phyloP scores from a whole-genome alignment of 2,329 filamentous ascomycete species.

The Phialocephala sp. region DNA sequence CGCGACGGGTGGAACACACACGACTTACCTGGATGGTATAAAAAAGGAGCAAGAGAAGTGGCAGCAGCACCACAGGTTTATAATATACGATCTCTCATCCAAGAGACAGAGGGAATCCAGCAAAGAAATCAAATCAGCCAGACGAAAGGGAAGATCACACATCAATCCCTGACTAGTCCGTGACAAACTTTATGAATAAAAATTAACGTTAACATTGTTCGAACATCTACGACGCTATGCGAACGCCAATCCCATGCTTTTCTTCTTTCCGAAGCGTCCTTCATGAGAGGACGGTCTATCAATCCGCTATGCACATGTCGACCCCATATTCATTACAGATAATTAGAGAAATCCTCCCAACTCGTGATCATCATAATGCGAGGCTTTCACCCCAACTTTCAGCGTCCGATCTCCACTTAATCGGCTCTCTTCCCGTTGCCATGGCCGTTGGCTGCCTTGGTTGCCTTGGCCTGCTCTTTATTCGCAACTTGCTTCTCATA shows the following conservation, averaged over 20 bases:
- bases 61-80: no score
- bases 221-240: constrained; percentile 1
- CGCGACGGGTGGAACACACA: no score
- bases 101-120: not conserved
- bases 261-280: not conserved
- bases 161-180: not conserved
- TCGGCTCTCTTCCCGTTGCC: constrained; percentile 31
- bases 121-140: not conserved
- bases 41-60: no score
- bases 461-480: constrained; percentile 35
- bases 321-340: constrained; percentile 1
- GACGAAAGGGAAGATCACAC: not conserved
- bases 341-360: not conserved
- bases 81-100: not conserved
- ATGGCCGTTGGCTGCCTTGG: constrained; percentile 33
- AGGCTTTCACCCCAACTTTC: not conserved
- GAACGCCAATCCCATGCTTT: constrained; percentile 7
- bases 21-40: no score
- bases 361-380: constrained; percentile 2
- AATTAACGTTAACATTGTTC: not conserved
- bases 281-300: not conserved
- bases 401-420: not conserved
- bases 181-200: not conserved
- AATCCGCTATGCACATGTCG: constrained; percentile 3
- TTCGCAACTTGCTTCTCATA: constrained; percentile 52